Conservation (phyloP, 2,329 filamentous ascomycete species). For the Emergomyces africanus region DNA sequence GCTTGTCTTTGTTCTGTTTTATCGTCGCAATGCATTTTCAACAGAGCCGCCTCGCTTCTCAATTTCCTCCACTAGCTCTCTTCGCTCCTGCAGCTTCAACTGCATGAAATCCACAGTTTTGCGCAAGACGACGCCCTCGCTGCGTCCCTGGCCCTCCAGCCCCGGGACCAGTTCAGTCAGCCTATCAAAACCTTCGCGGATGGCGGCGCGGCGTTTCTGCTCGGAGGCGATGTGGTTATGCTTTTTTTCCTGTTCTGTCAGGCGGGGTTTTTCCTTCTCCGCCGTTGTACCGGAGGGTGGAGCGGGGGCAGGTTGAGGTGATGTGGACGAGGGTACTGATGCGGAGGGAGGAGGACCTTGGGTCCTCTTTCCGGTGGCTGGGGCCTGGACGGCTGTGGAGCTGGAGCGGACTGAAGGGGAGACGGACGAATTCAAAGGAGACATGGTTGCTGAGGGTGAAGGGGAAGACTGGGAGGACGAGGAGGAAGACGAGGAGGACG, state of each 20-base stretch:
- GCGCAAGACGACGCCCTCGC: constrained; percentile 71
- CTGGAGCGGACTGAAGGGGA: background rate
- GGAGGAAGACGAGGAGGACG: background rate
- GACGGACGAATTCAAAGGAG: constrained; percentile 1
- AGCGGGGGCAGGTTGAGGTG: constrained; percentile 8
- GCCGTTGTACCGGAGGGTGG: constrained; percentile 10
- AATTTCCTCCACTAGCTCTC: constrained; percentile 44
- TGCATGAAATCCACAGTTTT: constrained; percentile 55
- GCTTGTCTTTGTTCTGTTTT: background rate
- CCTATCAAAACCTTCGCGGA: constrained; percentile 71
- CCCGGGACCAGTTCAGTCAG: constrained; percentile 71
- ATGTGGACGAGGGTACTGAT: background rate
- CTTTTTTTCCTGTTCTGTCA: constrained; percentile 60
- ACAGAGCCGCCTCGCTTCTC: constrained; percentile 48
- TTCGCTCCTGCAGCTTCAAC: constrained; percentile 46
- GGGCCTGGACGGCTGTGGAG: background rate
- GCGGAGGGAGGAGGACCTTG: background rate
- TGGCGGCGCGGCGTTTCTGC: constrained; percentile 56
- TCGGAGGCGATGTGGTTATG: constrained; percentile 59
- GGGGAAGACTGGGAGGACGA: background rate
- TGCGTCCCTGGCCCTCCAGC: constrained; percentile 68
- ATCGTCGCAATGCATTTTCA: constrained; percentile 24
- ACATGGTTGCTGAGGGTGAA: background rate
- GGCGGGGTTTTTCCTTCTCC: constrained; percentile 45
- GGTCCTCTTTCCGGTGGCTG: background rate